Conservation (phyloP, 2,329 filamentous ascomycete genomes). For the Dactylellina haptotyla region DNA sequence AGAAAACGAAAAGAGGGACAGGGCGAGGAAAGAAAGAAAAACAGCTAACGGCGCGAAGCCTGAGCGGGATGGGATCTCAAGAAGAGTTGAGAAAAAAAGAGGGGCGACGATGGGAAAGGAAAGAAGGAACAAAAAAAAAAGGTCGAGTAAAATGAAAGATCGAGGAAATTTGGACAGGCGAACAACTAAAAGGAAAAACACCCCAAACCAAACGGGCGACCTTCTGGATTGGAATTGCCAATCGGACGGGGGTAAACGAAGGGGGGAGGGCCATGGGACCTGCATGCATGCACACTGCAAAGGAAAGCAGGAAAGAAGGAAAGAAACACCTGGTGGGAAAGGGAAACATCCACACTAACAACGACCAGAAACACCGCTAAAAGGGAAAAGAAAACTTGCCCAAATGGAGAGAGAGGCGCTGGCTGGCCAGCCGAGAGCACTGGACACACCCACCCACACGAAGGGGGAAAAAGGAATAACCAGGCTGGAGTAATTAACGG, state of each 20-base stretch:
- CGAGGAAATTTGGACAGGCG: conserved; percentile 50
- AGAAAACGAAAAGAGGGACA: conserved; percentile 63
- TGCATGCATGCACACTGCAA: conserved; percentile 27
- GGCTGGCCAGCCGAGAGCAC: conserved; percentile 22
- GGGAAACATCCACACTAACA: no score
- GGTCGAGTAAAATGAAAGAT: conserved; percentile 43
- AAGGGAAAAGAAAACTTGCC: not conserved
- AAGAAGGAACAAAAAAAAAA: conserved; percentile 53
- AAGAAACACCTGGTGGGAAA: not conserved
- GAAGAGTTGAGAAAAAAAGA: conserved; percentile 53
- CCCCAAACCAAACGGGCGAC: conserved; percentile 43
- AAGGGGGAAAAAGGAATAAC: conserved; percentile 48
- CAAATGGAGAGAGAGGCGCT: conserved; percentile 18
- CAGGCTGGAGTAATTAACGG: conserved; percentile 41
- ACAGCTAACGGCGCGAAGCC: conserved; percentile 57
- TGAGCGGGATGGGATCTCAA: conserved; percentile 52
- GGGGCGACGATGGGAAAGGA: conserved; percentile 54
- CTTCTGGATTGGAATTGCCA: conserved; percentile 55
- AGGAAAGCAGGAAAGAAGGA: conserved; percentile 36
- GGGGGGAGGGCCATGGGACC: conserved; percentile 35
- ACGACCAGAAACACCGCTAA: conserved; percentile 16
- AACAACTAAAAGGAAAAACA: conserved; percentile 52
- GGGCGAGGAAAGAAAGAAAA: conserved; percentile 55
- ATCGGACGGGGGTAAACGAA: conserved; percentile 48
- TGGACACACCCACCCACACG: not conserved